A percentile compares a stretch with the other conserved stretches of the same genome.
Conservation (phyloP, 129 eudicot genomes). For the Cynara cardunculus region DNA sequence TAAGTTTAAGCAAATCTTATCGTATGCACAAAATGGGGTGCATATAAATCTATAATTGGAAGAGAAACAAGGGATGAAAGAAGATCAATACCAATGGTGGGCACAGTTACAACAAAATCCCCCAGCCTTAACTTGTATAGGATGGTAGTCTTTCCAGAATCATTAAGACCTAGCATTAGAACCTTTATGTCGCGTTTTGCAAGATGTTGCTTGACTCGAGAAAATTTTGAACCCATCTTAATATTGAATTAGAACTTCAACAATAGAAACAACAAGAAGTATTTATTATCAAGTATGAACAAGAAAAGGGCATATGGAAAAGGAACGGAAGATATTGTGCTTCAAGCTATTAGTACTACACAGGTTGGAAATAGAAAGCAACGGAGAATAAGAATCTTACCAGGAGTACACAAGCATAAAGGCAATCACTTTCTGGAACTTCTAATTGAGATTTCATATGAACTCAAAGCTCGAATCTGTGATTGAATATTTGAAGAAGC, state of each 20-base stretch:
- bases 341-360: conserved; percentile 10
- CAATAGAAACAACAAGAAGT: neutral
- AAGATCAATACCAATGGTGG: conserved; percentile 42
- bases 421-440: conserved; percentile 14
- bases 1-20: neutral
- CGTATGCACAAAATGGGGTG: neutral
- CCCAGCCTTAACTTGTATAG: conserved; percentile 48
- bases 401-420: conserved; percentile 23
- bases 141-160: conserved; percentile 49
- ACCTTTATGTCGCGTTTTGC: conserved; percentile 34
- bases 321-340: conserved; percentile 12
- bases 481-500: neutral
- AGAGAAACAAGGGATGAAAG: neutral
- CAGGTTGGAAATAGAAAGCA: neutral
- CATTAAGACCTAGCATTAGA: conserved; percentile 53
- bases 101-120: conserved; percentile 37
- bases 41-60: neutral
- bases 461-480: neutral
- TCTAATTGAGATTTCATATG: conserved; percentile 14
- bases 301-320: neutral
- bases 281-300: conserved; percentile 3
- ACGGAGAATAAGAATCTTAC: conserved; percentile 36
- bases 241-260: neutral
- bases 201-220: conserved; percentile 39
- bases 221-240: conserved; percentile 35